phyloP scores from a whole-genome alignment of 2,329 filamentous ascomycete species.

The Fusarium mundagurra region DNA sequence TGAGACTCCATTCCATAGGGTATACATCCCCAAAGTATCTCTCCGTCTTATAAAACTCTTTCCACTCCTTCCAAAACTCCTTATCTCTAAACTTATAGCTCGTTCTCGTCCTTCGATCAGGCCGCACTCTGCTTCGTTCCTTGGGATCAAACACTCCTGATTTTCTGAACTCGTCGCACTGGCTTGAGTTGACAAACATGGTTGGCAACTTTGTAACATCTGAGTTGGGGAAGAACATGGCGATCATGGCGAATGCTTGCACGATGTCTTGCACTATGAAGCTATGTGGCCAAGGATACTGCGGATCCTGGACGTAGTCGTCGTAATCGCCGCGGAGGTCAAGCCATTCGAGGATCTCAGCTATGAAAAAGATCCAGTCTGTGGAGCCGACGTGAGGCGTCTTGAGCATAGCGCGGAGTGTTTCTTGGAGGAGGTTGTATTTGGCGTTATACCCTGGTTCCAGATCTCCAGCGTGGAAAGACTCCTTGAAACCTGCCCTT shows the following conservation, averaged over 20 bases:
- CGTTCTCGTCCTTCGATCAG: conserved; percentile 37
- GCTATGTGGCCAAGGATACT: conserved; percentile 37
- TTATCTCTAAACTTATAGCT: conserved; percentile 38
- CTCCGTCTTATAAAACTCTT: conserved; percentile 16
- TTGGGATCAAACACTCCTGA: conserved; percentile 36
- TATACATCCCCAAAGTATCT: conserved; percentile 34
- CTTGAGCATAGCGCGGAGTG: conserved; percentile 30
- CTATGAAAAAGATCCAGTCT: conserved; percentile 41
- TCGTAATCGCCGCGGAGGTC: conserved; percentile 22
- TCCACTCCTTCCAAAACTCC: conserved; percentile 40
- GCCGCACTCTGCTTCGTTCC: conserved; percentile 28
- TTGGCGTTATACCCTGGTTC: conserved; percentile 38
- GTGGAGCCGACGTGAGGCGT: conserved; percentile 11
- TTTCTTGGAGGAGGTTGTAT: conserved; percentile 28
- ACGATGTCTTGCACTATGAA: conserved; percentile 43
- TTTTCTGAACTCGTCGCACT: conserved; percentile 23
- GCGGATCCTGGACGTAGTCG: conserved; percentile 26
- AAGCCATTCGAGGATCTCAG: conserved; percentile 39
- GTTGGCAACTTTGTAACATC: conserved; percentile 16
- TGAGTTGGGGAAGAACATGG: conserved; percentile 43
- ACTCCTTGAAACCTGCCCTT: conserved; percentile 36
- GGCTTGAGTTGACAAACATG: conserved; percentile 28
- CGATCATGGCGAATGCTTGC: conserved; percentile 34
- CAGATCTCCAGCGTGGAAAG: conserved; percentile 42
- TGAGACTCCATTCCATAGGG: conserved; percentile 44